phyloP scores from a whole-genome alignment of 305 asterid species.

The Fraxinus greggii region DNA sequence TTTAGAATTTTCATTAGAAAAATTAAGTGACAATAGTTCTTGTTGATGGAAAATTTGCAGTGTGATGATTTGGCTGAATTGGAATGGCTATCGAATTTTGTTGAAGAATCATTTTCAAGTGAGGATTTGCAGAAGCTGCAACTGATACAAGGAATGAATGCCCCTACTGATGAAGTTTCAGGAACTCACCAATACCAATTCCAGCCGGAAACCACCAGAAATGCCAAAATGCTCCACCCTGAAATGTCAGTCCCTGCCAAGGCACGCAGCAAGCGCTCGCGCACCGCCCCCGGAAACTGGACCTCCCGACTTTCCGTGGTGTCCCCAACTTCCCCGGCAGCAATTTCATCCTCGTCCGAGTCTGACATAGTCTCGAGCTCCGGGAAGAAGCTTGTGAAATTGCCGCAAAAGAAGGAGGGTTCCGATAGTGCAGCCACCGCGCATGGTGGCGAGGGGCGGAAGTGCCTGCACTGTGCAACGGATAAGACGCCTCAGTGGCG shows the following conservation, averaged over 20 bases:
- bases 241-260: conserved; percentile 68
- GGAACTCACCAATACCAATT: conserved; percentile 37
- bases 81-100: conserved; percentile 78
- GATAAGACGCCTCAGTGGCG: conserved; percentile 95
- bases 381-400: background rate
- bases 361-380: conserved; percentile 23
- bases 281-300: conserved; percentile 75
- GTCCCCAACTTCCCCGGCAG: conserved; percentile 32
- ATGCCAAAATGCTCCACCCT: conserved; percentile 33
- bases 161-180: conserved; percentile 34
- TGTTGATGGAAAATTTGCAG: conserved; percentile 29
- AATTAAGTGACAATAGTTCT: background rate
- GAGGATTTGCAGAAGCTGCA: conserved; percentile 67
- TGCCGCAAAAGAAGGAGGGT: conserved; percentile 27
- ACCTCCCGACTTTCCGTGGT: conserved; percentile 64
- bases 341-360: conserved; percentile 55
- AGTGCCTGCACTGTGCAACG: conserved; percentile 81
- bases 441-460: conserved; percentile 47
- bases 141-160: conserved; percentile 50
- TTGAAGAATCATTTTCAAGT: conserved; percentile 69
- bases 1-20: no score
- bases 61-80: conserved; percentile 76
- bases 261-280: conserved; percentile 87
- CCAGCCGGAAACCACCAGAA: conserved; percentile 42
- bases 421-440: conserved; percentile 24